Percentiles rank a stretch among this genome's conserved stretches.
Evolutionary conservation across 176 grass and related monocot genomes (phyloP).

Genomic region (Alloteropsis semialata): DNA sequence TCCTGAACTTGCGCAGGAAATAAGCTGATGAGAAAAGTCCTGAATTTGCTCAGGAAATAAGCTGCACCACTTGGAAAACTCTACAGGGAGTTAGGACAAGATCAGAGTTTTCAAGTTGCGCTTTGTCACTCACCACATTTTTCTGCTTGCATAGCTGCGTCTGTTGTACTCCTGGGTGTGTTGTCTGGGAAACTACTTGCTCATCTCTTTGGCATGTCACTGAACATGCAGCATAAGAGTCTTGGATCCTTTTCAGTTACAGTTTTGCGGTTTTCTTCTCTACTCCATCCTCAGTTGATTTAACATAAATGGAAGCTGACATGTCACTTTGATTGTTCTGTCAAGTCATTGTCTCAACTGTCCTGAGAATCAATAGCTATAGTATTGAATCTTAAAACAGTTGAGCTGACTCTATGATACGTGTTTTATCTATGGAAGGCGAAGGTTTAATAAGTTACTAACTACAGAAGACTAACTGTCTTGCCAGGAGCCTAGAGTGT

Average conservation of each 20-base stretch:
- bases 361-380: neutral
- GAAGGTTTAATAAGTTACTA: slow-evolving; percentile 6
- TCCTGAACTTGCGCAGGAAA: neutral
- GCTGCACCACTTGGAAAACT: neutral
- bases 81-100: neutral
- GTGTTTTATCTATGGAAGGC: slow-evolving; percentile 1
- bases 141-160: neutral
- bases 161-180: neutral
- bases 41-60: neutral
- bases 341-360: slow-evolving; percentile 8
- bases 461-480: slow-evolving; percentile 21
- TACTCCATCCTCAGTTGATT: neutral
- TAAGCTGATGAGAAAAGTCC: neutral
- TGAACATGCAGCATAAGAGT: neutral
- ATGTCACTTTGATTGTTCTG: neutral
- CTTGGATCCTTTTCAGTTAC: neutral
- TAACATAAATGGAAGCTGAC: neutral
- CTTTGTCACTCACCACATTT: neutral
- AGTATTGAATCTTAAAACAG: neutral
- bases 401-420: neutral
- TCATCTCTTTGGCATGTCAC: slow-evolving; percentile 30
- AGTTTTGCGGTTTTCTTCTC: neutral
- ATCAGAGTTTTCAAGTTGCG: neutral
- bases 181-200: slow-evolving; percentile 15
- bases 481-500: neutral